Evolutionary conservation across 768 basidiomycete genomes (phyloP).

Genomic region (Coprinopsis cinerea): DNA sequence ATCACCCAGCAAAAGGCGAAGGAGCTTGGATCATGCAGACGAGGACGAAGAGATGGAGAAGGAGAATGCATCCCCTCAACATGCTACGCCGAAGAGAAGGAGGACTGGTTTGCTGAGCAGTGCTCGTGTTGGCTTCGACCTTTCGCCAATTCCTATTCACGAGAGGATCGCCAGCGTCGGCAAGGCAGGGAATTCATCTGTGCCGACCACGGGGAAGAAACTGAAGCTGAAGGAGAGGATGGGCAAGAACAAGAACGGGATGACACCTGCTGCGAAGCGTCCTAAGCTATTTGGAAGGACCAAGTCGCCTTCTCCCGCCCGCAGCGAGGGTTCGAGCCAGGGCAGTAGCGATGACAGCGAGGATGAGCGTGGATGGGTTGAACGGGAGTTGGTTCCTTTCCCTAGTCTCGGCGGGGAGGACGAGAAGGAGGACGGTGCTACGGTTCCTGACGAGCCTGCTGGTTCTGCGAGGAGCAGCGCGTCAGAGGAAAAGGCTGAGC

Average conservation of each 20-base stretch:
- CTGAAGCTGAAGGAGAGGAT: background rate
- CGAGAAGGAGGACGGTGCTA: background rate
- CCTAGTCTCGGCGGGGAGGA: background rate
- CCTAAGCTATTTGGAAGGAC: background rate
- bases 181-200: background rate
- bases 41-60: slow-evolving; percentile 54
- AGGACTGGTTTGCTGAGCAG: background rate
- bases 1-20: slow-evolving; percentile 19
- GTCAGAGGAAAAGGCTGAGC: background rate
- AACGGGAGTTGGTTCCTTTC: slow-evolving; percentile 7
- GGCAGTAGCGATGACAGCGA: slow-evolving; percentile 26
- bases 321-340: slow-evolving; percentile 1
- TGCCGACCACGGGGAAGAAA: background rate
- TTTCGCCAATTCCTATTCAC: slow-evolving; percentile 6
- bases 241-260: background rate
- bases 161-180: slow-evolving; percentile 35
- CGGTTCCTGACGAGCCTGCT: background rate
- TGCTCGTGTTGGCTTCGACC: slow-evolving; percentile 13
- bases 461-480: too few species aligned
- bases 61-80: slow-evolving; percentile 44
- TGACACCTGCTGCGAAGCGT: background rate
- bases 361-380: slow-evolving; percentile 24
- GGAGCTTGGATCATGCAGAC: slow-evolving; percentile 27
- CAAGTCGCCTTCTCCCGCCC: slow-evolving; percentile 4
- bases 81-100: background rate